Conservation (phyloP, 2,329 filamentous ascomycete genomes). For the Orbilia javanica region DNA sequence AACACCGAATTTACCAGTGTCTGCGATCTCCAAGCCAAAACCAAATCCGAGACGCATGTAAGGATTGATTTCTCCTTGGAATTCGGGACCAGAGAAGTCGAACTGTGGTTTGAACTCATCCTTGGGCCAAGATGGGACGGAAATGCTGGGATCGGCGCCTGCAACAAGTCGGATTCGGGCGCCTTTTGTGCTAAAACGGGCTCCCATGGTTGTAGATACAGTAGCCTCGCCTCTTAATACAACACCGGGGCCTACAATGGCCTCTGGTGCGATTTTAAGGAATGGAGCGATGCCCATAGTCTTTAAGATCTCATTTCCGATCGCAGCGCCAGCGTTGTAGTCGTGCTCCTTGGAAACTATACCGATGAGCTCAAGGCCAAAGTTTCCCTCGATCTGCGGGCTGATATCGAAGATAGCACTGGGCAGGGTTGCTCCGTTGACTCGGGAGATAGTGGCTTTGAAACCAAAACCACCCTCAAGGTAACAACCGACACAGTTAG, state of each 20-base stretch:
- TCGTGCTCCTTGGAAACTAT: conserved; percentile 12
- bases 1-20: conserved; percentile 1
- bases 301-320: conserved; percentile 6
- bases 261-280: conserved; percentile 16
- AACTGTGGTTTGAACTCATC: conserved; percentile 9
- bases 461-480: conserved; percentile 3
- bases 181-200: not conserved
- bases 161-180: not conserved
- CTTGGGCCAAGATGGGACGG: conserved; percentile 6
- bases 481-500: conserved; percentile 28
- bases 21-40: not conserved
- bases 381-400: conserved; percentile 5
- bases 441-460: conserved; percentile 6
- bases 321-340: conserved; percentile 9
- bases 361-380: conserved; percentile 5
- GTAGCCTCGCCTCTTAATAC: not conserved
- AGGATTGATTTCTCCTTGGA: conserved; percentile 7
- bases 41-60: conserved; percentile 1
- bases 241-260: conserved; percentile 15
- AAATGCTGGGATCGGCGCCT: not conserved
- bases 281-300: not conserved
- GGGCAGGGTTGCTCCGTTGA: not conserved
- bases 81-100: conserved; percentile 2
- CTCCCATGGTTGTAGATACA: not conserved
- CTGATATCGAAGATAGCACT: conserved; percentile 7